These are phyloP conservation scores for Colletotrichum caudatum DNA, from an alignment of 2,329 filamentous ascomycete species.

Conservation along the genomic window DNA sequence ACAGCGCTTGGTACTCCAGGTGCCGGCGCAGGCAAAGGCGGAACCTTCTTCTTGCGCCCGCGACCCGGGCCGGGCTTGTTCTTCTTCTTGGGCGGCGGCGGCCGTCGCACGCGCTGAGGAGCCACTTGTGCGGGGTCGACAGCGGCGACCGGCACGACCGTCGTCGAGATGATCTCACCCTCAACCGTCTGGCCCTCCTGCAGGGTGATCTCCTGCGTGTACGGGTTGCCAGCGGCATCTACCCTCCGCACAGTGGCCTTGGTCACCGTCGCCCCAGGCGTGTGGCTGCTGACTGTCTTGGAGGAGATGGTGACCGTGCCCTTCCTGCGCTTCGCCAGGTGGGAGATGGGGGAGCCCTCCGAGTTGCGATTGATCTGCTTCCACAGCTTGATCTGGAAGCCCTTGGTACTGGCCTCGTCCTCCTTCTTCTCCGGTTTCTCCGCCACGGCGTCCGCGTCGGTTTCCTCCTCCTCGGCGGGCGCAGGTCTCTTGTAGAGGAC, in stretches of 20 bases:
- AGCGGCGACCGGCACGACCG: constrained; percentile 65
- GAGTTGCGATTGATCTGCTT: constrained; percentile 70
- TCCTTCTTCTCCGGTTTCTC: constrained; percentile 73
- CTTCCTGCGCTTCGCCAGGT: constrained; percentile 72
- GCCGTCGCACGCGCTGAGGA: constrained; percentile 68
- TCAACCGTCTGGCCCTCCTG: constrained; percentile 83
- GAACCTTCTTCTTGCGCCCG: constrained; percentile 82
- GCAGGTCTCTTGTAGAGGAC: constrained; percentile 79
- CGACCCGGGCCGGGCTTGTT: constrained; percentile 79
- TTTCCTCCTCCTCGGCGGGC: constrained; percentile 70
- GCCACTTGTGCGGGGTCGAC: constrained; percentile 61
- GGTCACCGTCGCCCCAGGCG: constrained; percentile 70
- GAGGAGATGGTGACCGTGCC: constrained; percentile 69
- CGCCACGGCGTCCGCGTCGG: constrained; percentile 59
- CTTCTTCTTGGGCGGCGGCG: constrained; percentile 84
- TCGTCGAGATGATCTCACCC: constrained; percentile 80
- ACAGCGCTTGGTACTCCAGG: constrained; percentile 53
- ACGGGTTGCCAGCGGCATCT: constrained; percentile 83
- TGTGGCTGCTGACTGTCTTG: constrained; percentile 60
- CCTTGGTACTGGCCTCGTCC: constrained; percentile 66
- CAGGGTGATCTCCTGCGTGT: constrained; percentile 85
- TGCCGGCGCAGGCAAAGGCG: constrained; percentile 54
- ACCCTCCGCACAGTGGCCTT: constrained; percentile 83
- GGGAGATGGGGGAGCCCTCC: constrained; percentile 65
- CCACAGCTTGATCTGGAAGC: constrained; percentile 70